phyloP scores from a whole-genome alignment of 768 basidiomycete genomes.

The Gloeophyllum trabeum region DNA sequence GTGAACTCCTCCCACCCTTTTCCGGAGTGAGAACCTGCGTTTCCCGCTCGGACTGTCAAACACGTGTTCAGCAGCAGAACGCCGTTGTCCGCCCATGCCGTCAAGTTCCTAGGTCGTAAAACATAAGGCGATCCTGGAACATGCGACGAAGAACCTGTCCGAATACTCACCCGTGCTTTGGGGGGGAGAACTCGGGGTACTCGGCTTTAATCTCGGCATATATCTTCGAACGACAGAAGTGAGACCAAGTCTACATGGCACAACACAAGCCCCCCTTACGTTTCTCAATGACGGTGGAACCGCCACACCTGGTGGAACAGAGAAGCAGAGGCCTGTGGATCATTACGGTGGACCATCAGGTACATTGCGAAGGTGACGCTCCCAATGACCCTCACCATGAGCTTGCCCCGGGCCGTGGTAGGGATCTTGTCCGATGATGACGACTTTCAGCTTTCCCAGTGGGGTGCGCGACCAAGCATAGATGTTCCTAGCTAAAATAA shows the following conservation, averaged over 20 bases:
- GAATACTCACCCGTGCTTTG: slow-evolving; percentile 68
- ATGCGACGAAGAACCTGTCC: background rate
- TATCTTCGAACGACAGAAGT: slow-evolving; percentile 38
- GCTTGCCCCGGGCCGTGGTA: slow-evolving; percentile 77
- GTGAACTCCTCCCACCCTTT: slow-evolving; percentile 93
- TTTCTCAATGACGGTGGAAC: slow-evolving; percentile 80
- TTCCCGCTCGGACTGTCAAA: slow-evolving; percentile 69
- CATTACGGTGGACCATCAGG: slow-evolving; percentile 1
- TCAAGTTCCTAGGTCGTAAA: slow-evolving; percentile 49
- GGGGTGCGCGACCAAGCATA: slow-evolving; percentile 87
- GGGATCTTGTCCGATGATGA: slow-evolving; percentile 87
- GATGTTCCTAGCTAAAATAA: slow-evolving; percentile 65
- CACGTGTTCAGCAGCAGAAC: slow-evolving; percentile 91
- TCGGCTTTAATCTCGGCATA: slow-evolving; percentile 80
- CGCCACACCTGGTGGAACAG: slow-evolving; percentile 67
- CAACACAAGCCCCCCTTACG: slow-evolving; percentile 27
- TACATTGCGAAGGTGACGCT: slow-evolving; percentile 2
- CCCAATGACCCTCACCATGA: slow-evolving; percentile 40
- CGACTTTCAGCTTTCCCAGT: slow-evolving; percentile 73
- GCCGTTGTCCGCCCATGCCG: slow-evolving; percentile 73
- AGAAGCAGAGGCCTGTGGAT: slow-evolving; percentile 72
- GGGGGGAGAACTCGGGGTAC: slow-evolving; percentile 68
- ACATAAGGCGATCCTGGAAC: background rate
- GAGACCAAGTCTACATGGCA: background rate
- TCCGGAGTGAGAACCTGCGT: slow-evolving; percentile 72